These are phyloP conservation scores for Remersonia thermophila DNA, from an alignment of 2,329 filamentous ascomycete genomes.

Conservation along the genomic window DNA sequence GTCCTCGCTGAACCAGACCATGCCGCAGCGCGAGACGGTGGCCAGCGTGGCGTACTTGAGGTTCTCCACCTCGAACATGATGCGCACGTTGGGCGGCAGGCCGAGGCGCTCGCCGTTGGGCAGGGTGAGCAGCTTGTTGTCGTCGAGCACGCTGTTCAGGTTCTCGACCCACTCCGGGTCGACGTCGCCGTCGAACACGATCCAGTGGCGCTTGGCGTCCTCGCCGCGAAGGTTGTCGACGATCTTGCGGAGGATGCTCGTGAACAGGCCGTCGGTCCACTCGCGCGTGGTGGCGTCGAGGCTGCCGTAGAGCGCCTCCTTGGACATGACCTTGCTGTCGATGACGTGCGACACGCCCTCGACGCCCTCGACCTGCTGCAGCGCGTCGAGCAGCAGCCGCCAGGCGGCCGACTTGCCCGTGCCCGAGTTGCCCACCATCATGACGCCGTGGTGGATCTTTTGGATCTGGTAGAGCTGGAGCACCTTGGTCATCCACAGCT, in stretches of 20 bases:
- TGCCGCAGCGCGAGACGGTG: slow-evolving; percentile 98
- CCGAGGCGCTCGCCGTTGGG: slow-evolving; percentile 97
- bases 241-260: slow-evolving; percentile 93
- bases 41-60: slow-evolving; percentile 94
- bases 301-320: slow-evolving; percentile 91
- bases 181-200: slow-evolving; percentile 97
- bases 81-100: slow-evolving; percentile 84
- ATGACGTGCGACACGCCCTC: slow-evolving; percentile 97
- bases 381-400: slow-evolving; percentile 79
- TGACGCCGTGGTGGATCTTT: slow-evolving; percentile 95
- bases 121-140: slow-evolving; percentile 94
- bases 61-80: slow-evolving; percentile 99
- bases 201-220: slow-evolving; percentile 95
- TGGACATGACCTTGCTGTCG: slow-evolving; percentile 99
- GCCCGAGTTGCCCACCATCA: slow-evolving; percentile 99
- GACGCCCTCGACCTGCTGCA: slow-evolving; percentile 80
- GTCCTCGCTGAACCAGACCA: slow-evolving; percentile 99
- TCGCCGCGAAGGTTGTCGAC: slow-evolving; percentile 97
- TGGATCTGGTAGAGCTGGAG: slow-evolving; percentile 97
- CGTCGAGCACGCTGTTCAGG: slow-evolving; percentile 96
- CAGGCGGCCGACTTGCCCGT: slow-evolving; percentile 93
- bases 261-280: slow-evolving; percentile 98
- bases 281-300: slow-evolving; percentile 94
- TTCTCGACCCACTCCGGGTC: slow-evolving; percentile 99
- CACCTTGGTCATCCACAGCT: slow-evolving; percentile 95